These are phyloP conservation scores for Chamaenerion angustifolium DNA, from an alignment of 345 rosid genomes.

Conservation along the genomic window DNA sequence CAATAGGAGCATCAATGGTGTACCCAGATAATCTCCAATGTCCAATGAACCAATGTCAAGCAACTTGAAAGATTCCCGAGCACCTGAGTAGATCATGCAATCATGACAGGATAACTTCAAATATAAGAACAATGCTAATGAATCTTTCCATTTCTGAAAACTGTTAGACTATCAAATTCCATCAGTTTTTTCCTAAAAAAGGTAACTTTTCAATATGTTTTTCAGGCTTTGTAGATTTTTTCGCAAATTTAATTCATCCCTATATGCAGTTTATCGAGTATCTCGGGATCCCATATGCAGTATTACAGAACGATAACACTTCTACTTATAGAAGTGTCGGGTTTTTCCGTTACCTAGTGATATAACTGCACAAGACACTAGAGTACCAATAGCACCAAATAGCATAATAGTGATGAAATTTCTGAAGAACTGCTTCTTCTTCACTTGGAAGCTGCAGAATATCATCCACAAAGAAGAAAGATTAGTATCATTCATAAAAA, in stretches of 20 bases:
- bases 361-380: constrained; percentile 29
- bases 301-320: too few species aligned
- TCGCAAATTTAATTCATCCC: too few species aligned
- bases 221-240: too few species aligned
- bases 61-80: constrained; percentile 25
- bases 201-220: too few species aligned
- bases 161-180: too few species aligned
- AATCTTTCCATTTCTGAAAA: too few species aligned
- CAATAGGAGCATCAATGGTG: not conserved
- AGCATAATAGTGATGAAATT: constrained; percentile 34
- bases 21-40: constrained; percentile 34
- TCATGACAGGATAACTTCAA: not conserved
- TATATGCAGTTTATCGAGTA: too few species aligned
- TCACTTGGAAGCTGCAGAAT: constrained; percentile 30
- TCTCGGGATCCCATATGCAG: too few species aligned
- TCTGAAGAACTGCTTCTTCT: constrained; percentile 40
- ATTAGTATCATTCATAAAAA: not conserved
- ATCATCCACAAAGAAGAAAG: not conserved
- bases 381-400: constrained; percentile 36
- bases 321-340: not conserved
- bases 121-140: too few species aligned
- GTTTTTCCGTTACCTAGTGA: constrained; percentile 18
- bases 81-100: constrained; percentile 20
- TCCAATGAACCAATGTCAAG: constrained; percentile 28
- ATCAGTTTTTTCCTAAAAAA: too few species aligned